These are phyloP conservation scores for Cladophialophora bantiana DNA, from an alignment of 2,329 filamentous ascomycete species.

Conservation along the genomic window DNA sequence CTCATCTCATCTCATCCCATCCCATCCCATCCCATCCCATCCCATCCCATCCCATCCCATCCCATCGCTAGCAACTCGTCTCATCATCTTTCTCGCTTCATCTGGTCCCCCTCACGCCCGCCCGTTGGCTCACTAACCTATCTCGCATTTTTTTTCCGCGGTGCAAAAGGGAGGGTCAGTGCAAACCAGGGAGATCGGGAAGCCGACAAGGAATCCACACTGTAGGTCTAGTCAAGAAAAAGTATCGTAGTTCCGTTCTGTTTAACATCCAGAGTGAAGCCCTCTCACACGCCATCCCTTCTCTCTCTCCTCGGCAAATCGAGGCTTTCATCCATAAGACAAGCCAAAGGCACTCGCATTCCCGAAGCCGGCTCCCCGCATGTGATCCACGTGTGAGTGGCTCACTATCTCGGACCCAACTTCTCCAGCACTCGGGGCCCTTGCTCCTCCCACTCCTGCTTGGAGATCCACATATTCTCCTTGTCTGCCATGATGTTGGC, in stretches of 20 bases:
- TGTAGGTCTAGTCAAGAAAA: not conserved
- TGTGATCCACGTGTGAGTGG: not conserved
- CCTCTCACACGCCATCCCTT: not conserved
- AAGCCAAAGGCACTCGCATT: not conserved
- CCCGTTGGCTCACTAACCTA: too few relatives aligned
- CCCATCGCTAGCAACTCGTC: too few relatives aligned
- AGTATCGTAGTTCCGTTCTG: not conserved
- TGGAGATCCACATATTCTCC: slow-evolving; percentile 98
- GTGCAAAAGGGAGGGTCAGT: not conserved
- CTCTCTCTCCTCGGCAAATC: not conserved
- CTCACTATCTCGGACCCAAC: slow-evolving; percentile 77
- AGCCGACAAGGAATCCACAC: not conserved
- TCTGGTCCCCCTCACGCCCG: too few relatives aligned
- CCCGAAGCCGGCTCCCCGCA: not conserved
- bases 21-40: too few relatives aligned
- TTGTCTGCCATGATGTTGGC: slow-evolving; percentile 99
- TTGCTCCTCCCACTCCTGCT: slow-evolving; percentile 96
- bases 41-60: too few relatives aligned
- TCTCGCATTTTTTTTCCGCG: not conserved
- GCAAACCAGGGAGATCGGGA: not conserved
- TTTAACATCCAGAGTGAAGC: not conserved
- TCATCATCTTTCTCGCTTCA: too few relatives aligned
- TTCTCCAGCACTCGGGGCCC: slow-evolving; percentile 86
- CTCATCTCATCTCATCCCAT: too few relatives aligned
- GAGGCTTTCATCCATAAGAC: not conserved